These are phyloP conservation scores for Neofusicoccum ribis DNA, from an alignment of 2,329 filamentous ascomycete species.

Conservation along the genomic window DNA sequence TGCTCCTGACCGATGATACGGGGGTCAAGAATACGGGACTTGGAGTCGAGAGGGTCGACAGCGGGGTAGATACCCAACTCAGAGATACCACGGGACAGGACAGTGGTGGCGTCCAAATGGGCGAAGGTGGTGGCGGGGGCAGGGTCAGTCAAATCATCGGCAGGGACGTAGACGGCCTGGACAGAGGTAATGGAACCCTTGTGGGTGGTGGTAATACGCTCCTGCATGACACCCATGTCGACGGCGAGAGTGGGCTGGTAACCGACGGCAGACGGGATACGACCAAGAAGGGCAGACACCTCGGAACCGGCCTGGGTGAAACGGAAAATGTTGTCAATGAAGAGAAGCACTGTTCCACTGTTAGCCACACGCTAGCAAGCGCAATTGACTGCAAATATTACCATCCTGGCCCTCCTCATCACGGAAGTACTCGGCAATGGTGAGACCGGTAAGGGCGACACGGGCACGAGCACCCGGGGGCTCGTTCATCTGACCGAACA, in stretches of 20 bases:
- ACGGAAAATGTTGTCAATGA: slow-evolving; percentile 99
- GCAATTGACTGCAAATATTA: slow-evolving; percentile 43
- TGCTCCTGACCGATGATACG: slow-evolving; percentile 98
- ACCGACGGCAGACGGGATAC: slow-evolving; percentile 99
- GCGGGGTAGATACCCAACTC: slow-evolving; percentile 99
- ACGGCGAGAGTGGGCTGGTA: slow-evolving; percentile 98
- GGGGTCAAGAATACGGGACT: slow-evolving; percentile 98
- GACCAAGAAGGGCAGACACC: slow-evolving; percentile 97
- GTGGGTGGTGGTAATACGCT: slow-evolving; percentile 99
- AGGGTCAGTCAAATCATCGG: slow-evolving; percentile 99
- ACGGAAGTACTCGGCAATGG: slow-evolving; percentile 81
- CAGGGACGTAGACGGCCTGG: slow-evolving; percentile 99
- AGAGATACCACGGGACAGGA: slow-evolving; percentile 99
- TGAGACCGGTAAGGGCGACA: slow-evolving; percentile 92
- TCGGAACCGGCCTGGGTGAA: slow-evolving; percentile 99
- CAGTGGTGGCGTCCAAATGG: slow-evolving; percentile 99
- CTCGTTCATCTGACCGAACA: slow-evolving; percentile 99
- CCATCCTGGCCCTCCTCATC: slow-evolving; percentile 83
- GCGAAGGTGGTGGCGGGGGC: slow-evolving; percentile 99
- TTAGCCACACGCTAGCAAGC: slow-evolving; percentile 26
- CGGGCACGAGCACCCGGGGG: slow-evolving; percentile 98
- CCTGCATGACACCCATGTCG: slow-evolving; percentile 99
- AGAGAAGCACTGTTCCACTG: slow-evolving; percentile 73
- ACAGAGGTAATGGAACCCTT: slow-evolving; percentile 99
- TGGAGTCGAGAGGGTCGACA: slow-evolving; percentile 99